phyloP scores from a whole-genome alignment of 2,329 filamentous ascomycete species.

The Penicillium sp. region DNA sequence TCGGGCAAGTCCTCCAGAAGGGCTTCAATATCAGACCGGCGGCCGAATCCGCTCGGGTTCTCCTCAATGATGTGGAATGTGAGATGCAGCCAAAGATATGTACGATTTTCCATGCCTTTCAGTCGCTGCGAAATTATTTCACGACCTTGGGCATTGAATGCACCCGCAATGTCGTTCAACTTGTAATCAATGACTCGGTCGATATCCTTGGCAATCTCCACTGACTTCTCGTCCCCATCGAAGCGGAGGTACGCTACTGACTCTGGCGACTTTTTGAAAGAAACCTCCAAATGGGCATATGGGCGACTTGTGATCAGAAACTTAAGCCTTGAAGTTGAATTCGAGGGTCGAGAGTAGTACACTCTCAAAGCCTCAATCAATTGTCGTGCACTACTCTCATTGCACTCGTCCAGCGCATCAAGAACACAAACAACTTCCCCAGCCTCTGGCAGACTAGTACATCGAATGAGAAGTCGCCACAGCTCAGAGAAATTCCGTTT shows the following conservation, averaged over 20 bases:
- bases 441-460: neutral
- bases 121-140: neutral
- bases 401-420: conserved; percentile 2
- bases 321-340: neutral
- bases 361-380: neutral
- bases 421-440: neutral
- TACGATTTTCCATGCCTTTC: neutral
- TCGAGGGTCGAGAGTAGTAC: neutral
- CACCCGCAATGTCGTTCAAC: neutral
- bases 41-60: neutral
- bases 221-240: conserved; percentile 1
- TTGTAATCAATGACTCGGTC: neutral
- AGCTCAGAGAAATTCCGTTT: neutral
- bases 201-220: neutral
- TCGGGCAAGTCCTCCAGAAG: neutral
- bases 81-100: neutral
- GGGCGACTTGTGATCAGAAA: conserved; percentile 5
- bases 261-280: neutral
- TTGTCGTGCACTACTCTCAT: neutral
- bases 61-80: neutral
- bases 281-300: neutral
- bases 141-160: neutral
- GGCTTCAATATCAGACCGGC: neutral
- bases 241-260: neutral
- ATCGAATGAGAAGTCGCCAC: neutral